Percentiles rank a stretch among this genome's conserved stretches.
These are phyloP conservation scores for Sporopachydermia quercuum DNA, from an alignment of 805 yeast genomes.

Conservation along the genomic window DNA sequence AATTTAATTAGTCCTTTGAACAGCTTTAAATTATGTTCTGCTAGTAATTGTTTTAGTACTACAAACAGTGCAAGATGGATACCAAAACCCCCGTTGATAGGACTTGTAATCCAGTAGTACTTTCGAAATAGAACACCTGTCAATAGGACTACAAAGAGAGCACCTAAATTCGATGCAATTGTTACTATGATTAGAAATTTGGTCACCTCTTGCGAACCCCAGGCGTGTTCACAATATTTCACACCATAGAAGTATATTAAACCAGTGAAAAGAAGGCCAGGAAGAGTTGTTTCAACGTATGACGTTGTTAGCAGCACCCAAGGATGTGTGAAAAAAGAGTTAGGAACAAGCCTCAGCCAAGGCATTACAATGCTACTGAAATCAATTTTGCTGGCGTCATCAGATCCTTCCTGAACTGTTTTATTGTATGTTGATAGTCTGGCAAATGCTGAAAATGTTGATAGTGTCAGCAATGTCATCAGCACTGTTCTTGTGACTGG, in stretches of 20 bases:
- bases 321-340: slow-evolving; percentile 23
- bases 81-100: slow-evolving; percentile 39
- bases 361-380: slow-evolving; percentile 4
- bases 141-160: slow-evolving; percentile 18
- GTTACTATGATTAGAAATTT: slow-evolving; percentile 29
- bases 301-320: slow-evolving; percentile 36
- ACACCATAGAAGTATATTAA: slow-evolving; percentile 36
- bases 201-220: slow-evolving; percentile 42
- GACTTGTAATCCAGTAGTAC: slow-evolving; percentile 21
- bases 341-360: slow-evolving; percentile 3
- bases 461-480: slow-evolving; percentile 11
- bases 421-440: slow-evolving; percentile 19
- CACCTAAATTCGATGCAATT: slow-evolving; percentile 21
- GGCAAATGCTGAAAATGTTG: slow-evolving; percentile 16
- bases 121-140: slow-evolving; percentile 6
- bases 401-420: slow-evolving; percentile 12
- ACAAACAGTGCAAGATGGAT: slow-evolving; percentile 44
- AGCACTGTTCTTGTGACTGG: slow-evolving; percentile 19
- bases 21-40: slow-evolving; percentile 40
- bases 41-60: slow-evolving; percentile 50
- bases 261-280: slow-evolving; percentile 24
- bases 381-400: slow-evolving; percentile 6
- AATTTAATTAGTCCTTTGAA: slow-evolving; percentile 32
- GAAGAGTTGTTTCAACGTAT: slow-evolving; percentile 29
- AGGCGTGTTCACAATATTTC: slow-evolving; percentile 46